Percentiles rank a stretch among this genome's conserved stretches.
Evolutionary conservation across 192 early-diverging fungal species (phyloP).

Genomic region (Physocladia obscura): DNA sequence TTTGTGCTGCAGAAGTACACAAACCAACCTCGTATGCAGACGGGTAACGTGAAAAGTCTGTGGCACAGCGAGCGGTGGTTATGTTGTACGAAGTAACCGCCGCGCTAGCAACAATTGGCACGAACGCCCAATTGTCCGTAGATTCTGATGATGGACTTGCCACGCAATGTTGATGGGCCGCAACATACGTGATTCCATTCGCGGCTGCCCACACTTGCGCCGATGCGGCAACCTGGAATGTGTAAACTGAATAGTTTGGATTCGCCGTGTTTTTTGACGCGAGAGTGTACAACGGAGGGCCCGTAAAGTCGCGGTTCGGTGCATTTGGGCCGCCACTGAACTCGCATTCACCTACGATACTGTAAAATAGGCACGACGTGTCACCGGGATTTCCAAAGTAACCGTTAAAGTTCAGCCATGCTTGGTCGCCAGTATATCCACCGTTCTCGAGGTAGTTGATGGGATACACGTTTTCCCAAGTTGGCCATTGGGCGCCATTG

Average conservation of each 20-base stretch:
- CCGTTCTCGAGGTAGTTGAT: background rate
- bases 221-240: background rate
- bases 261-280: background rate
- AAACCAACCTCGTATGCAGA: background rate
- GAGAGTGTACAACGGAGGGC: background rate
- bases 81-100: background rate
- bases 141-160: background rate
- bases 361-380: background rate
- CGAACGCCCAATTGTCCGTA: background rate
- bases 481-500: background rate
- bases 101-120: background rate
- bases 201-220: background rate
- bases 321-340: background rate
- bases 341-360: background rate
- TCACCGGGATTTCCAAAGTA: background rate
- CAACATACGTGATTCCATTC: background rate
- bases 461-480: constrained; percentile 3
- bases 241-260: background rate
- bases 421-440: constrained; percentile 1
- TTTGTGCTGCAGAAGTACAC: background rate
- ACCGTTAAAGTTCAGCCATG: background rate
- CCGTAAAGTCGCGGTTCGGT: constrained; percentile 5
- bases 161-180: background rate
- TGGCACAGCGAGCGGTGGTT: background rate
- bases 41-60: background rate